Conservation (phyloP, 352 stramenopile genomes). For the Pythium periplocum region DNA sequence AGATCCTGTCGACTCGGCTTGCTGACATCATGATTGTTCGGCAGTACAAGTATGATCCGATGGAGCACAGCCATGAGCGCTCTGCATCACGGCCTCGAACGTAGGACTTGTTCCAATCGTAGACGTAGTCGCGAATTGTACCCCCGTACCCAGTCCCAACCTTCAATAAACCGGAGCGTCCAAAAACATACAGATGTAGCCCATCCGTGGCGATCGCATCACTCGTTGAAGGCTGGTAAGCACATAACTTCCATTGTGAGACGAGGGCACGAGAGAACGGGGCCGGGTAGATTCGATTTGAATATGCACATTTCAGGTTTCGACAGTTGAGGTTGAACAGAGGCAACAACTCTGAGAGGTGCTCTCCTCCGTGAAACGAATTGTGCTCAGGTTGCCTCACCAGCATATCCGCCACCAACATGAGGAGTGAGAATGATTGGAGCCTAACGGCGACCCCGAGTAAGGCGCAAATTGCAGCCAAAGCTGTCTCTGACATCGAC, state of each 20-base stretch:
- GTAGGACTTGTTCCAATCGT: conserved; percentile 58
- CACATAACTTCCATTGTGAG: conserved; percentile 62
- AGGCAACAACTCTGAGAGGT: too few relatives aligned
- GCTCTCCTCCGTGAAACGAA: too few relatives aligned
- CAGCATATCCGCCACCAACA: conserved; percentile 33
- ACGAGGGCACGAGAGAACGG: conserved; percentile 52
- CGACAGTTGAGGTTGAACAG: too few relatives aligned
- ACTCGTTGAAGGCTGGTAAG: conserved; percentile 54
- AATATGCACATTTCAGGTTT: too few relatives aligned
- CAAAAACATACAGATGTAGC: conserved; percentile 63
- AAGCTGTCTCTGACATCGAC: conserved; percentile 18
- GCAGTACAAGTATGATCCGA: conserved; percentile 56
- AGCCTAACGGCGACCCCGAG: conserved; percentile 50
- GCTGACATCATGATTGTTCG: conserved; percentile 69
- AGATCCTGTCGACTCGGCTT: conserved; percentile 59
- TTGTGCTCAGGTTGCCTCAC: conserved; percentile 3
- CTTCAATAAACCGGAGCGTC: conserved; percentile 55
- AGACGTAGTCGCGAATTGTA: conserved; percentile 69
- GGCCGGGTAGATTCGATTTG: conserved; percentile 24
- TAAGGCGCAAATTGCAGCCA: conserved; percentile 33
- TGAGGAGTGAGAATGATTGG: conserved; percentile 54
- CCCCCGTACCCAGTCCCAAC: conserved; percentile 59
- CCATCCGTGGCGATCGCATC: conserved; percentile 72
- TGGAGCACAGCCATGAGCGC: conserved; percentile 74
- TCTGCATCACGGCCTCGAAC: conserved; percentile 51